phyloP scores from a whole-genome alignment of 305 asterid species.

The Solanum chacoense region DNA sequence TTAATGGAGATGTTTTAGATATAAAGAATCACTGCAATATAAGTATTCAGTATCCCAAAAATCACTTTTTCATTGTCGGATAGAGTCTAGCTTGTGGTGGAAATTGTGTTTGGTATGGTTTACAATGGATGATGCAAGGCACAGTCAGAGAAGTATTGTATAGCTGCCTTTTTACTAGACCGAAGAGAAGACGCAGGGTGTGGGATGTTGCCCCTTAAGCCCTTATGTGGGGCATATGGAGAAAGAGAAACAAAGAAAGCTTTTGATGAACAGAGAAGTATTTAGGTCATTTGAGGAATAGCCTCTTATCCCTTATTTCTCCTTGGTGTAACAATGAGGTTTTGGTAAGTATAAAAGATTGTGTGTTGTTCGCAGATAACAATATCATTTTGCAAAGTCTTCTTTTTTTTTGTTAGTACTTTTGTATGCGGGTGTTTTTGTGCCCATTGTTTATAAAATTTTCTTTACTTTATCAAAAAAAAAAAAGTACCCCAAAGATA shows the following conservation, averaged over 20 bases:
- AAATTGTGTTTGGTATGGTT: background rate
- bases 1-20: background rate
- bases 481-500: background rate
- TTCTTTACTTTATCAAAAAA: background rate
- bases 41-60: background rate
- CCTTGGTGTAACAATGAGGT: background rate
- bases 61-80: background rate
- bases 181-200: background rate
- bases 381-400: background rate
- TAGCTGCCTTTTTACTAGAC: background rate
- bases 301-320: background rate
- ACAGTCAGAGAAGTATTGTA: background rate
- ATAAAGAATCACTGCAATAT: background rate
- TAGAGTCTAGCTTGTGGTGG: background rate
- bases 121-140: background rate
- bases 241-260: background rate
- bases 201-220: background rate
- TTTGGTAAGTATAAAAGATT: background rate
- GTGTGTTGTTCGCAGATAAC: background rate
- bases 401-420: background rate
- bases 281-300: background rate
- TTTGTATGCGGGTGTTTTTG: background rate
- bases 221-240: background rate
- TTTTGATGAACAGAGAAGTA: background rate
- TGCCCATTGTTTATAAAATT: background rate